Percentiles rank a stretch among this genome's conserved stretches.
Conservation (phyloP, 2,329 filamentous ascomycete genomes). For the Neophaeococcomyces mojaviensis region DNA sequence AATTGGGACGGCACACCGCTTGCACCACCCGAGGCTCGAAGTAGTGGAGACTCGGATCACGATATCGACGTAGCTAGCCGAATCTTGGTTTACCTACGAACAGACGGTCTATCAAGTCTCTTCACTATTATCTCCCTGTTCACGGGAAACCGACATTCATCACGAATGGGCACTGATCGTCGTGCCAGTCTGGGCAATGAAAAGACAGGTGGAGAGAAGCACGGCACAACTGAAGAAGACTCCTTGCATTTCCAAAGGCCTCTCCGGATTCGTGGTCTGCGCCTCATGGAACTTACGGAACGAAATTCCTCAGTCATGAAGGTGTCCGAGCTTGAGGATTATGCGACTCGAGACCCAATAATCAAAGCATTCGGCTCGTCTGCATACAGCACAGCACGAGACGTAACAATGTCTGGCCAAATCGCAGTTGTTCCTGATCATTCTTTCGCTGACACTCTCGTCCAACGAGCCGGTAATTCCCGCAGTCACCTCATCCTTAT, state of each 20-base stretch:
- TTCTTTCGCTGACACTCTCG: slow-evolving; percentile 71
- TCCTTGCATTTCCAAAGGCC: slow-evolving; percentile 35
- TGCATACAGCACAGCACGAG: slow-evolving; percentile 70
- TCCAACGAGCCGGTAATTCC: slow-evolving; percentile 61
- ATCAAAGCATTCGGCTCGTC: slow-evolving; percentile 88
- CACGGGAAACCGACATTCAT: slow-evolving; percentile 14
- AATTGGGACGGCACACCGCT: slow-evolving; percentile 68
- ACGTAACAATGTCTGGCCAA: slow-evolving; percentile 72
- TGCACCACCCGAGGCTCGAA: slow-evolving; percentile 35
- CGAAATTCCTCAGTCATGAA: slow-evolving; percentile 94
- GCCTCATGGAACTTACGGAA: slow-evolving; percentile 79
- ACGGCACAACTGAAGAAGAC: slow-evolving; percentile 15
- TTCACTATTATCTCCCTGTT: slow-evolving; percentile 77
- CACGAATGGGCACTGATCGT: slow-evolving; percentile 21
- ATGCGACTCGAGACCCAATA: slow-evolving; percentile 67
- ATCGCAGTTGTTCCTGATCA: slow-evolving; percentile 71
- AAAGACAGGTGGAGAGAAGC: slow-evolving; percentile 10
- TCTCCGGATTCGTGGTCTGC: slow-evolving; percentile 73
- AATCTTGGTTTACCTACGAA: slow-evolving; percentile 70
- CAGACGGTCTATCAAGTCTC: slow-evolving; percentile 75
- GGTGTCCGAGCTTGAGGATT: slow-evolving; percentile 72
- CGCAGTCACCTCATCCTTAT: slow-evolving; percentile 69
- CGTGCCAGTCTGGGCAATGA: slow-evolving; percentile 12
- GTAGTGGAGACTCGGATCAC: slow-evolving; percentile 26
- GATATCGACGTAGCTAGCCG: slow-evolving; percentile 40